Conservation (phyloP, 805 yeast genomes). For the Candida oleophila region DNA sequence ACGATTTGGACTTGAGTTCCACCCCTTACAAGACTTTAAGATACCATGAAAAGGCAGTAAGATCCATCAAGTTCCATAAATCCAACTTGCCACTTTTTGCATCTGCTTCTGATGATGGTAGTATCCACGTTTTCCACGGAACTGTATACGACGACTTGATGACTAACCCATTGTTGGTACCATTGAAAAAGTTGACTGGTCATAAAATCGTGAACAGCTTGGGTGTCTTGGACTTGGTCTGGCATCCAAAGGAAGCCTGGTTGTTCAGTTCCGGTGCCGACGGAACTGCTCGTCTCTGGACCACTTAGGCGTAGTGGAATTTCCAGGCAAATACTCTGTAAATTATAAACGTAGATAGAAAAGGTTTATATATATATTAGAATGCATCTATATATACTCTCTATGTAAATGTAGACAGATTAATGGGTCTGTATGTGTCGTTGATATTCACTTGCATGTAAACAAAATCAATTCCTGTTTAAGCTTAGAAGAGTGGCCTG, state of each 20-base stretch:
- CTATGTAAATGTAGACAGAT: background rate
- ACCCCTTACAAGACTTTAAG: conserved; percentile 95
- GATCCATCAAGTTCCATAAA: conserved; percentile 84
- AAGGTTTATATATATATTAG: too few species aligned
- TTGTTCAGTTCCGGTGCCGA: conserved; percentile 96
- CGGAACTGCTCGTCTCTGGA: conserved; percentile 94
- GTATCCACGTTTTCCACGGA: conserved; percentile 91
- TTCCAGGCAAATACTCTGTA: background rate
- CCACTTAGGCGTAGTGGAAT: conserved; percentile 47
- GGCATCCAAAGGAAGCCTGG: conserved; percentile 99
- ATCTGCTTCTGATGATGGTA: conserved; percentile 93
- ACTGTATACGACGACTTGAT: conserved; percentile 93
- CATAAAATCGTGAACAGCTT: conserved; percentile 76
- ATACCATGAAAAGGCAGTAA: conserved; percentile 92
- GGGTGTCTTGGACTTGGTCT: conserved; percentile 82
- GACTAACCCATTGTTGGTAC: conserved; percentile 94
- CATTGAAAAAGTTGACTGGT: conserved; percentile 89
- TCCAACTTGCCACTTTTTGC: conserved; percentile 85
- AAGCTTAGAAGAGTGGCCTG: too few species aligned
- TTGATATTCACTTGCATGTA: too few species aligned
- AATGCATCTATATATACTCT: background rate
- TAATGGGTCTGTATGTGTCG: background rate
- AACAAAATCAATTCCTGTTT: too few species aligned
- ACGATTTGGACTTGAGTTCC: conserved; percentile 82
- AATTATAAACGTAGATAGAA: background rate